Evolutionary conservation across 176 grass and related monocot species (phyloP), one percentile per base, ranked within the genome.

Genomic region (Cenchrus purpureus): DNA sequence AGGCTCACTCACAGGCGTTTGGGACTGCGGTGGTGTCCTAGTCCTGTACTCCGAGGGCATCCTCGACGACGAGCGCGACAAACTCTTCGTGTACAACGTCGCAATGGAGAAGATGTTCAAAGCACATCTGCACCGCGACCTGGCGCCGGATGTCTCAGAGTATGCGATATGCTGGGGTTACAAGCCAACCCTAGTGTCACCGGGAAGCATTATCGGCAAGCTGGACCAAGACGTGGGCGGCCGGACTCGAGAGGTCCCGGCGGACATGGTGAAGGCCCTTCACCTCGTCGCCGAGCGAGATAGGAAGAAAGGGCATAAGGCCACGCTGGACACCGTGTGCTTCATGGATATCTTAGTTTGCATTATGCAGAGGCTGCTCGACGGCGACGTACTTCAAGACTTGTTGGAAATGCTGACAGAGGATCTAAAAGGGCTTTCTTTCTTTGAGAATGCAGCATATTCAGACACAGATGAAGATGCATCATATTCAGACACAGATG

Each of bases 291-390:
- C 0, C 4, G 20, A 25, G 20, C 55, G 9, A 1, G 55, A 77
- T 3, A 77, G 2, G 55, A 77, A 19, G 74, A 77, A 45, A 59
- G 74, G 74, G 37, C 74, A 45, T 34, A 0, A 77, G 12, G 19
- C 11, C 6, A 28, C 74, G 6, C 56, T 77, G 1, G 5, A 45
- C 55, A 60, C 37, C 19, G 37, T 61, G 5, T 77, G 74, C 40
- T 28, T 77, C 37, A 77, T 77, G 74, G 74, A 77, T 1, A 45
- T 77, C 55, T 61, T 77, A 56, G 74, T 25, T 22, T 56, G 74
- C 19, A 61, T 60, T 20, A 61, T 77, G 55, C 17, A 13, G 55
- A 61, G 61, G 37, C 37, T 44, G n/a, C 55, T 55, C 6, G 0
- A 77, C 34, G 34, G 34, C 1, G 20, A 77, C 2, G 0, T 60